Evolutionary conservation across 2,329 filamentous ascomycete genomes (phyloP), one percentile per base, ranked within the genome.

Genomic region (Fusarium albosuccineum): DNA sequence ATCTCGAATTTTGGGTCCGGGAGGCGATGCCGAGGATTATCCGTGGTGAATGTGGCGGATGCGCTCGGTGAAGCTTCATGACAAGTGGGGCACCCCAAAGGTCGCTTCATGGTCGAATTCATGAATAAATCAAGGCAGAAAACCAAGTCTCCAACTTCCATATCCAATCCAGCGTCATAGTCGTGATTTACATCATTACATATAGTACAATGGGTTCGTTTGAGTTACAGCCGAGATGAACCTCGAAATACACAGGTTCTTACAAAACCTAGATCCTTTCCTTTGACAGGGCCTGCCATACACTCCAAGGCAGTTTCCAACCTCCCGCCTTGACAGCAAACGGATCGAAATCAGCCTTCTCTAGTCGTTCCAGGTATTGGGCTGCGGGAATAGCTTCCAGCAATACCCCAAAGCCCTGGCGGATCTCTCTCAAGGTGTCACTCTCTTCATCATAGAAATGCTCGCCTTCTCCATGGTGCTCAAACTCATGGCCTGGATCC

Each of bases 301-400:
- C 77, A 64, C 87, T 92, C 89, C 92, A 97, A 0, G 96, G 94
- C 64, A 98, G 78, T 75, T 88, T 94, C 96, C 96, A 98, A 67
- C 76, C 87, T 16, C 73, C 71, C 79, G 77, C 87, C 83, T 63
- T 88, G 76, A 82, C 89, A 73, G 80, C 92, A 89, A 80, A 98
- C 71, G 86, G 85, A 77, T 99, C 91, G 76, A 99, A 99, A 76
- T 98, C 91, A 6, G 87, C 86, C 68, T 88, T 88, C 78, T 99
- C 90, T 37, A 99, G 78, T 48, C 87, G 87, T 57, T 92, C 85
- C 14, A 99, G 79, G 85, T 94, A 99, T 63, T 95, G 82, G 17
- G 88, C 85, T 0, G 93, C 92, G 2, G 92, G 87, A 1, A 97
- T 81, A 1, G 91, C 92, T 48, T 94, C 93, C 80, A 97, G 86